Evolutionary conservation across 192 early-diverging fungal genomes (phyloP).

Genomic region (Coemansia biformis): DNA sequence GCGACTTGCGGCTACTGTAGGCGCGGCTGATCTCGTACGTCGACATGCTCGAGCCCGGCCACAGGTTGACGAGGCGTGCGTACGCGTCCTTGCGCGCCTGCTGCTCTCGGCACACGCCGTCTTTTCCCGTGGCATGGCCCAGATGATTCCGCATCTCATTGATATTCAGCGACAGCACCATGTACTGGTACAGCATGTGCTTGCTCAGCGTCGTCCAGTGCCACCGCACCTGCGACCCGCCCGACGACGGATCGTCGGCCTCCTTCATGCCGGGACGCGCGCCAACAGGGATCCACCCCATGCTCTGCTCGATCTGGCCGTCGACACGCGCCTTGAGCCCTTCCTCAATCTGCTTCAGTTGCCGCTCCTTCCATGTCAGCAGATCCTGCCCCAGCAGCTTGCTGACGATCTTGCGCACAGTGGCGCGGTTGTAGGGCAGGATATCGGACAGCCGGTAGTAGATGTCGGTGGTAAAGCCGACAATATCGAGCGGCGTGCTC

Average conservation of each 20-base stretch:
- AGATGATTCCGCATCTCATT: constrained; percentile 41
- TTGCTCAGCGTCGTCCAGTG: constrained; percentile 52
- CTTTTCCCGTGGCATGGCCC: constrained; percentile 14
- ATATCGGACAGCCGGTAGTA: constrained; percentile 30
- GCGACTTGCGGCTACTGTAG: constrained; percentile 49
- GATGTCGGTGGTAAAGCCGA: constrained; percentile 39
- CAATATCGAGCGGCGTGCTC: constrained; percentile 45
- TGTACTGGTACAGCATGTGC: constrained; percentile 49
- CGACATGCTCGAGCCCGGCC: constrained; percentile 46
- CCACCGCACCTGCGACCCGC: constrained; percentile 45
- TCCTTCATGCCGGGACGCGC: constrained; percentile 24
- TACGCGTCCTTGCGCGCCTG: constrained; percentile 51
- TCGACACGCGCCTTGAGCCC: constrained; percentile 46
- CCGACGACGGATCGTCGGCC: constrained; percentile 9
- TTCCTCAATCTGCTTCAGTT: constrained; percentile 47
- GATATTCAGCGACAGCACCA: constrained; percentile 39
- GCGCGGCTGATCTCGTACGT: constrained; percentile 51
- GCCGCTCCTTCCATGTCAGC: constrained; percentile 49
- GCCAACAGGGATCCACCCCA: constrained; percentile 47
- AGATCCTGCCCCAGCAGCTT: constrained; percentile 40
- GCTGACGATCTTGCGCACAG: constrained; percentile 48
- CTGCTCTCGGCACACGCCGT: constrained; percentile 42
- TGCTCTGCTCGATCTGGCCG: constrained; percentile 38
- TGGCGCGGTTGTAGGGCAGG: constrained; percentile 47
- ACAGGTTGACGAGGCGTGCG: constrained; percentile 43